These are phyloP conservation scores for Kluyveromyces dobzhanskii DNA, from an alignment of 805 yeast species.

Conservation along the genomic window DNA sequence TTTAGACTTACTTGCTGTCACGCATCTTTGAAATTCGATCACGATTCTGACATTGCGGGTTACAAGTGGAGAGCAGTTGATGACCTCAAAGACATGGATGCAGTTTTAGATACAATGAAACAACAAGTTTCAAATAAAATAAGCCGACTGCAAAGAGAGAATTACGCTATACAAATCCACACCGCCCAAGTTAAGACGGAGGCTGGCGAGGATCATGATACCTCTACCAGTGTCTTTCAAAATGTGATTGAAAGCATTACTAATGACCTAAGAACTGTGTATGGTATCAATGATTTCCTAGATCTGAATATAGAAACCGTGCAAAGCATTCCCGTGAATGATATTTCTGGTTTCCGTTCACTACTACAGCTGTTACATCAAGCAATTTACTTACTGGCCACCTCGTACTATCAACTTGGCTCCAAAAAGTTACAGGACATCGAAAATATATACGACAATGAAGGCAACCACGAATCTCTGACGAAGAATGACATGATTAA, in stretches of 20 bases:
- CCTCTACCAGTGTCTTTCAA: conserved; percentile 43
- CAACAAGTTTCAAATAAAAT: conserved; percentile 45
- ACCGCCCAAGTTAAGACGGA: conserved; percentile 63
- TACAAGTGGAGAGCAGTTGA: conserved; percentile 11
- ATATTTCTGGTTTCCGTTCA: neutral
- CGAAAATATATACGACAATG: conserved; percentile 26
- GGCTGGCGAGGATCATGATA: conserved; percentile 39
- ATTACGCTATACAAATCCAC: conserved; percentile 40
- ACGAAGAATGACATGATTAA: too few species aligned
- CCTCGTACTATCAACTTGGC: conserved; percentile 25
- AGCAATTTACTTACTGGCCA: conserved; percentile 65
- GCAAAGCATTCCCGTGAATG: neutral
- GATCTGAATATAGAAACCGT: neutral
- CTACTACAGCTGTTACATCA: conserved; percentile 57
- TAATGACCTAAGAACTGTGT: conserved; percentile 17
- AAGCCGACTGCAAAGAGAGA: conserved; percentile 39
- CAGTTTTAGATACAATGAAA: conserved; percentile 59
- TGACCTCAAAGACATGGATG: conserved; percentile 36
- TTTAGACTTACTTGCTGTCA: conserved; percentile 80
- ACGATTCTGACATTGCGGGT: conserved; percentile 6
- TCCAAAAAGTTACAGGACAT: conserved; percentile 20
- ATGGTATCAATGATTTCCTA: conserved; percentile 14
- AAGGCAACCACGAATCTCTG: conserved; percentile 5
- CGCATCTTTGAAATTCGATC: conserved; percentile 36
- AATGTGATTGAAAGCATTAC: conserved; percentile 31